phyloP scores from a whole-genome alignment of 805 yeast species.

The Suhomyces prunicola region DNA sequence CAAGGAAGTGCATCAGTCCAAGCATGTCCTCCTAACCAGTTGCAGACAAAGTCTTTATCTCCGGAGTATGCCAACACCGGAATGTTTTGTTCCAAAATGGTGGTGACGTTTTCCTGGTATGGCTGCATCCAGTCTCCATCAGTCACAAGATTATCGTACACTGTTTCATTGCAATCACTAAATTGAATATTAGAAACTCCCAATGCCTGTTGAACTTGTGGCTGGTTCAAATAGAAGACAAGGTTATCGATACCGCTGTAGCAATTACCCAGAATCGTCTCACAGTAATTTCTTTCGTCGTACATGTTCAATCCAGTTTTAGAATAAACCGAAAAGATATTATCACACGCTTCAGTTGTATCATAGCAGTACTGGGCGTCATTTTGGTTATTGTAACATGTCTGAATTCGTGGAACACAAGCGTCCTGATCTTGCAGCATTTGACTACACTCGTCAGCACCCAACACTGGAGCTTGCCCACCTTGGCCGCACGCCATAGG shows the following conservation, averaged over 20 bases:
- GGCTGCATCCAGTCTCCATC: neutral
- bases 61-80: slow-evolving; percentile 45
- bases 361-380: no score
- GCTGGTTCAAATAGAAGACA: slow-evolving; percentile 51
- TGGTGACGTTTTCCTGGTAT: slow-evolving; percentile 25
- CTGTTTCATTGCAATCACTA: slow-evolving; percentile 14
- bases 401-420: slow-evolving; percentile 19
- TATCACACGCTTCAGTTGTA: slow-evolving; percentile 3
- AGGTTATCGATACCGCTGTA: slow-evolving; percentile 25
- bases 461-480: slow-evolving; percentile 35
- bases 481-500: slow-evolving; percentile 48
- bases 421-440: slow-evolving; percentile 31
- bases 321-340: neutral
- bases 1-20: slow-evolving; percentile 11
- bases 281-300: no score
- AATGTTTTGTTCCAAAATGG: slow-evolving; percentile 33
- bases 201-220: slow-evolving; percentile 48
- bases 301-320: slow-evolving; percentile 10
- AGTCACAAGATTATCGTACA: slow-evolving; percentile 15
- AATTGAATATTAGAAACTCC: slow-evolving; percentile 38
- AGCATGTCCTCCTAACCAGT: slow-evolving; percentile 27
- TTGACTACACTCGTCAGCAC: slow-evolving; percentile 27
- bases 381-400: slow-evolving; percentile 5
- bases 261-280: slow-evolving; percentile 14
- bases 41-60: slow-evolving; percentile 37